A percentile compares a stretch with the other conserved stretches of the same genome.
These are phyloP conservation scores for Paspalum notatum DNA, from an alignment of 176 grass and related monocot genomes.

Conservation along the genomic window DNA sequence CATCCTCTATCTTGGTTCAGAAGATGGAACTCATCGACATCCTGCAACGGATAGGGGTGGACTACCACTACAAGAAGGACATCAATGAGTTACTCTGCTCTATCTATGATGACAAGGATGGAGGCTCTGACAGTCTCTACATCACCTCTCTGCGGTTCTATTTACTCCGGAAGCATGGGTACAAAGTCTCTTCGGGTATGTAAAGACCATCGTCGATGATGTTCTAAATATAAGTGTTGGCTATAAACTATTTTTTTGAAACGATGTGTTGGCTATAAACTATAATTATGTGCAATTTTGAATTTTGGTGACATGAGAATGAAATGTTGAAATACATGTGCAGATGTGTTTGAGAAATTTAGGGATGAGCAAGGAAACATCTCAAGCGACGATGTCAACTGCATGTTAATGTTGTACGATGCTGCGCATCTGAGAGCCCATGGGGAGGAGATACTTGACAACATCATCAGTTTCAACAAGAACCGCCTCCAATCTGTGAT, in stretches of 20 bases:
- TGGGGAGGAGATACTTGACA: constrained; percentile 42
- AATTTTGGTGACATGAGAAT: background rate
- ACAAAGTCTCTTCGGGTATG: constrained; percentile 15
- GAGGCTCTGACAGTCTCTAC: background rate
- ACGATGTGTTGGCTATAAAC: background rate
- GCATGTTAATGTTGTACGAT: constrained; percentile 45
- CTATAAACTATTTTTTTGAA: background rate
- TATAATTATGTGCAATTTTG: background rate
- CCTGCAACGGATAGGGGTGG: constrained; percentile 34
- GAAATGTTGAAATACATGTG: background rate
- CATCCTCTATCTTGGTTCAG: background rate
- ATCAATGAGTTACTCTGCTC: background rate
- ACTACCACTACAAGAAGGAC: constrained; percentile 49
- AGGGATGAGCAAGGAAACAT: constrained; percentile 28
- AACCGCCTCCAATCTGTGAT: background rate
- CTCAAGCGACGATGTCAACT: background rate
- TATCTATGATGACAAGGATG: background rate
- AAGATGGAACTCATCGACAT: constrained; percentile 47
- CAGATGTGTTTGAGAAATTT: constrained; percentile 59
- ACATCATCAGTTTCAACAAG: constrained; percentile 22
- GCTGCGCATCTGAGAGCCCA: constrained; percentile 34
- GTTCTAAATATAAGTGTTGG: background rate
- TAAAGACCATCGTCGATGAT: background rate
- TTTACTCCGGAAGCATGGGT: constrained; percentile 46
- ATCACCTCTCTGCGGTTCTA: constrained; percentile 30